phyloP scores from a whole-genome alignment of 2,329 filamentous ascomycete species.

The Monosporascus sp. region DNA sequence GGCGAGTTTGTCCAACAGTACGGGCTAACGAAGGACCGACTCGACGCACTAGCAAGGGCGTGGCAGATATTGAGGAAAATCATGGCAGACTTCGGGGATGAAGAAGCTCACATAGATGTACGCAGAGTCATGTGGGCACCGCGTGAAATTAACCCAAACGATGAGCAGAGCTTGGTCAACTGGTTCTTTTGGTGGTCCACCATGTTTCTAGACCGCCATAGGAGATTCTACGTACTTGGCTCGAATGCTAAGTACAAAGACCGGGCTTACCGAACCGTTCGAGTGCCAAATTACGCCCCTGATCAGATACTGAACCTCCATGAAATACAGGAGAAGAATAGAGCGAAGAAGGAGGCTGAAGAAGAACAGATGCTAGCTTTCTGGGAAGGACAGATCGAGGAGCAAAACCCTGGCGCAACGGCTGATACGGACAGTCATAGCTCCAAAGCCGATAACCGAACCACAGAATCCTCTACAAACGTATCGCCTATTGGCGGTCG shows the following conservation, averaged over 20 bases:
- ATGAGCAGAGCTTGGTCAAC: conserved; percentile 59
- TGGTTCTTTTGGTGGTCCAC: conserved; percentile 59
- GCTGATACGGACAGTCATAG: background rate
- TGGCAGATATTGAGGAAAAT: conserved; percentile 22
- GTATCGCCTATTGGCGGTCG: background rate
- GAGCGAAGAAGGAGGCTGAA: background rate
- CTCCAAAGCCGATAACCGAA: background rate
- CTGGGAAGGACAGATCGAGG: background rate
- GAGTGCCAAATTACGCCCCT: conserved; percentile 32
- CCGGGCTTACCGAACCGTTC: conserved; percentile 25
- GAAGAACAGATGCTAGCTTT: background rate
- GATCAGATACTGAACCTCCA: conserved; percentile 34
- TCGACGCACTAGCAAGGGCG: conserved; percentile 16
- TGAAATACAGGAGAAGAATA: background rate
- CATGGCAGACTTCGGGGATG: conserved; percentile 23
- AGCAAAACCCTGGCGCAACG: background rate
- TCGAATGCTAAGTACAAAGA: conserved; percentile 28
- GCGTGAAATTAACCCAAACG: conserved; percentile 46
- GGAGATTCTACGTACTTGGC: conserved; percentile 53
- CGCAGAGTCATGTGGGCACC: conserved; percentile 41
- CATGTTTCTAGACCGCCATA: conserved; percentile 43
- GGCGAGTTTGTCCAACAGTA: conserved; percentile 6
- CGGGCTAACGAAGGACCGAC: conserved; percentile 13
- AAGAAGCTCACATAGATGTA: conserved; percentile 28
- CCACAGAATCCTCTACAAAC: background rate